These are phyloP conservation scores for Reticulascus tulasneorum DNA, from an alignment of 2,329 filamentous ascomycete species.

Conservation along the genomic window DNA sequence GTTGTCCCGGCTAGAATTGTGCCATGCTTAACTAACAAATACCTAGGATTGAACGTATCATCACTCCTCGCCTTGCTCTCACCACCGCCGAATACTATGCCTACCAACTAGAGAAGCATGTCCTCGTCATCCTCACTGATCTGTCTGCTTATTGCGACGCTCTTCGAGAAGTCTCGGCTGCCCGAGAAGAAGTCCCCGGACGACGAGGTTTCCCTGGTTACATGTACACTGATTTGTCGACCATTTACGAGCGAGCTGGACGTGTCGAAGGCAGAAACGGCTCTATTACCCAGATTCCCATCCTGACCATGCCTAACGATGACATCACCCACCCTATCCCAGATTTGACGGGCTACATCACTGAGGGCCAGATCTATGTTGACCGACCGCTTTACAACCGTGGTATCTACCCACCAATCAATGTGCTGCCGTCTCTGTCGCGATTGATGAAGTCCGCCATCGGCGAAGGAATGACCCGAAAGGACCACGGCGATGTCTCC, in stretches of 20 bases:
- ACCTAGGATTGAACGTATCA: conserved; percentile 93
- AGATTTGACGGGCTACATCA: conserved; percentile 98
- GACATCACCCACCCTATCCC: conserved; percentile 99
- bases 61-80: conserved; percentile 94
- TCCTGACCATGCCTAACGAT: conserved; percentile 99
- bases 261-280: conserved; percentile 96
- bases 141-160: conserved; percentile 97
- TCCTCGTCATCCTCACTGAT: conserved; percentile 97
- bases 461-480: conserved; percentile 92
- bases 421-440: conserved; percentile 94
- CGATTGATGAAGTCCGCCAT: conserved; percentile 99
- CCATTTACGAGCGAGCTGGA: conserved; percentile 98
- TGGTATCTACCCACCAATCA: conserved; percentile 97
- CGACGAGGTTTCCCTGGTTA: conserved; percentile 99
- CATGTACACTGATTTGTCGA: conserved; percentile 99
- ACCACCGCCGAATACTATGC: conserved; percentile 99
- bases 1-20: conserved; percentile 25
- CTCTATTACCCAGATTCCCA: conserved; percentile 98
- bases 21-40: conserved; percentile 9
- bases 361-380: conserved; percentile 96
- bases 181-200: conserved; percentile 97
- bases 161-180: conserved; percentile 95
- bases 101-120: conserved; percentile 99
- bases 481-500: conserved; percentile 96
- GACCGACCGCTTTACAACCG: conserved; percentile 93